Base-by-base conservation (phyloP, 2,329 filamentous ascomycete species). In the Rachicladosporium sp. region DNA sequence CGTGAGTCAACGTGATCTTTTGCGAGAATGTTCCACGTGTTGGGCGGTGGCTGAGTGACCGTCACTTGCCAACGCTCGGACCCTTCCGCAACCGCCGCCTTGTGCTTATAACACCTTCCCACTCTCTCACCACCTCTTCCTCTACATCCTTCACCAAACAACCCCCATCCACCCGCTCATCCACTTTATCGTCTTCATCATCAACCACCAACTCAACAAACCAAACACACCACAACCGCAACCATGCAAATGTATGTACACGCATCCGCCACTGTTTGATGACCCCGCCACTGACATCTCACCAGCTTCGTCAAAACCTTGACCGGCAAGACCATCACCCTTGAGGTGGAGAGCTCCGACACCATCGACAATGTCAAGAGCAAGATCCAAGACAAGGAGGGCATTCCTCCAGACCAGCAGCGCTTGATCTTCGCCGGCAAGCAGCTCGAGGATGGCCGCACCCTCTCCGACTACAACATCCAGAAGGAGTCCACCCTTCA, bases 301-400 rank as follows among this genome's bases (percentile, higher is more conserved):
- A 45, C 48, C 38, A 44, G 48, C 42, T 42, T 42, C 41, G 43
- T 50, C 37, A 44, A 46, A 42, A 44, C 57, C 76, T 71, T 79
- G 38, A 80, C 76, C 46, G 74, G 74, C 54, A 78, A 79, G 68
- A 79, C 75, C 46, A 79, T 79, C 60, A 79, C 75, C 63, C 67
- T 79, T 5, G 75, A 79, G 61, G 76, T 80, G 6, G 76, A 79
- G 60, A 76, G 71, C 10, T 83, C 78, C 1, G 87, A 93, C 54
- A 93, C 87, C 31, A 93, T 93, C 64, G 87, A 93, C 71, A 94
- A 94, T 46, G 88, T 95, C 31, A 95, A 95, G 78, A 78, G 74
- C 37, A 95, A 95, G 76, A 95, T 95, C 33, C 88, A 95, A 65
- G 88, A 95, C 58, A 95, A 95, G 76, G 88, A 95, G 66, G 88